Base-by-base conservation (phyloP, 257 asterid species). In the Thymus mandschuricus region DNA sequence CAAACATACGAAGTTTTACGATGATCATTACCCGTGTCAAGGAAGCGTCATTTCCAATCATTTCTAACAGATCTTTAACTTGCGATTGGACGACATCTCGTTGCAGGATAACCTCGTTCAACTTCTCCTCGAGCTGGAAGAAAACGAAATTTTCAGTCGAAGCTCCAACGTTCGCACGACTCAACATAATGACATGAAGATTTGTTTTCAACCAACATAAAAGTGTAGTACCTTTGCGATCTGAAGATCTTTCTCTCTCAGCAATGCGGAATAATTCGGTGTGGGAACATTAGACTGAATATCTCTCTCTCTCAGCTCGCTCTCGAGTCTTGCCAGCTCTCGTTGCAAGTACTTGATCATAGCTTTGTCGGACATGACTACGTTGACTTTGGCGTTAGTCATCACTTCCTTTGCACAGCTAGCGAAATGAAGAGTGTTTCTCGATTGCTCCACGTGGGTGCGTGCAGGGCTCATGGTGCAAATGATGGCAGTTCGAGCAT, bases 391-490 rank as follows among this genome's bases (percentile, higher is more conserved):
- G 31, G 97, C 97, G 66, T 83, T 91, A 10, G 95, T 88, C 10
- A 92, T 72, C 66, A 94, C 97, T 84, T 94, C 97, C 89, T 91
- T 94, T 27, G 99, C 99, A 78, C 97, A 91, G 84, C 95, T 89
- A 31, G 99, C 99, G 71, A 94, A 94, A 61, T 87, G 87, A 77
- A 94, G 99, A 46, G 99, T 91, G 79, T 94, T 94, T 75, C 99
- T 94, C 3, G 97, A 94, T 77, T 94, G 99, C 84, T 94, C 99
- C 30, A 89, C 95, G 62, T 88, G 97, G 67, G 74, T 82, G 48
- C 96, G 83, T 8, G 97, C 97, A 44, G 99, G 99, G 83, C 96
- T 94, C 95, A 91, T 79, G 2, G 97, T 91, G 76, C 99, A 94
- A 62, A 94, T 94, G 76, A 94, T 87, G 81, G 97, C 94, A 29